A percentile compares a stretch with the other conserved stretches of the same genome.
phyloP scores from a whole-genome alignment of 306 rosid species.

The Trifolium dubium region DNA sequence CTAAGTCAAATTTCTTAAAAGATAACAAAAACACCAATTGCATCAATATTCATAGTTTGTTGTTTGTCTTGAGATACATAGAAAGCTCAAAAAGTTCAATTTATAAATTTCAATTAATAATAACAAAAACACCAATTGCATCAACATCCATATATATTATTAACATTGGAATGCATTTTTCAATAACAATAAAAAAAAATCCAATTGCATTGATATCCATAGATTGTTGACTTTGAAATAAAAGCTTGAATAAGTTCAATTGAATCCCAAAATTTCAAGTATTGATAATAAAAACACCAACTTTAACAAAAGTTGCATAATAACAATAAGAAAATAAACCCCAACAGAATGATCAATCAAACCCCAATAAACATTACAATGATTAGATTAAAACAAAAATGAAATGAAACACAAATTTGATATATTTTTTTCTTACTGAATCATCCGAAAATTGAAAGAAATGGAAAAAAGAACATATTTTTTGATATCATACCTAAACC shows the following conservation, averaged over 20 bases:
- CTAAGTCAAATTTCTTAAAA: constrained; percentile 1
- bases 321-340: background rate
- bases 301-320: constrained; percentile 5
- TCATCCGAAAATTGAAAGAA: background rate
- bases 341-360: no score
- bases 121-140: background rate
- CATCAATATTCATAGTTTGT: constrained; percentile 57
- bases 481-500: no score
- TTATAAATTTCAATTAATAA: constrained; percentile 2
- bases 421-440: background rate
- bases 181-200: background rate
- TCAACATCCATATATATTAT: constrained; percentile 48
- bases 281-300: background rate
- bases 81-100: constrained; percentile 27
- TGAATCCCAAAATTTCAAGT: no score
- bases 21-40: background rate
- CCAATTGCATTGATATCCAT: background rate
- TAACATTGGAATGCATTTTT: constrained; percentile 27
- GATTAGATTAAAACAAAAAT: background rate
- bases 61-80: constrained; percentile 22
- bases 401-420: background rate
- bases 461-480: background rate
- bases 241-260: no score
- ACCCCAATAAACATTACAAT: background rate
- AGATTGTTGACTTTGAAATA: no score